These are phyloP conservation scores for Penicillium sp. DNA, from an alignment of 2,329 filamentous ascomycete genomes.

Conservation along the genomic window DNA sequence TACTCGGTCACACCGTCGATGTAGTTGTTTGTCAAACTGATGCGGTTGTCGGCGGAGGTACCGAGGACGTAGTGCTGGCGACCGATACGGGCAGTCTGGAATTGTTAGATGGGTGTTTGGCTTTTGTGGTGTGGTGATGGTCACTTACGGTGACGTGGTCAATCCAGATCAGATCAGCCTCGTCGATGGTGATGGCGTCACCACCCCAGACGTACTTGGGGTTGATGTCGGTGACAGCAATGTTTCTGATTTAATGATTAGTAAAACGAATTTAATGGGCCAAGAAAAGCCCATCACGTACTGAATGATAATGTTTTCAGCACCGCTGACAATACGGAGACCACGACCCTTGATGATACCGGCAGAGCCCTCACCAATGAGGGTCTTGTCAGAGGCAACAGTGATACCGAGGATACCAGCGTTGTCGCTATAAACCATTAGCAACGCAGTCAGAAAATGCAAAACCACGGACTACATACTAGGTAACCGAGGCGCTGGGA, in stretches of 20 bases:
- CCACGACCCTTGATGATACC: conserved; percentile 62
- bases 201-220: conserved; percentile 62
- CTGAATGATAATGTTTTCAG: conserved; percentile 62
- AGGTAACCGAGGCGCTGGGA: conserved; percentile 45
- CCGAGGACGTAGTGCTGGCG: conserved; percentile 64
- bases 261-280: neutral
- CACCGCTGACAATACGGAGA: conserved; percentile 49
- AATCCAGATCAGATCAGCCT: conserved; percentile 49
- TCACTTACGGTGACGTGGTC: conserved; percentile 49
- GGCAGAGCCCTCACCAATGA: conserved; percentile 55
- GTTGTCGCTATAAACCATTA: conserved; percentile 42
- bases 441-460: neutral
- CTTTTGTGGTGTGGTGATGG: neutral
- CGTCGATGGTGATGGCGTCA: conserved; percentile 57
- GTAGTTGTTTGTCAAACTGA: conserved; percentile 62
- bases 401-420: conserved; percentile 54
- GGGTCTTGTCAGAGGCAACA: conserved; percentile 59
- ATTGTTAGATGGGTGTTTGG: neutral
- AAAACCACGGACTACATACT: conserved; percentile 15
- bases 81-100: conserved; percentile 57
- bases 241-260: conserved; percentile 37
- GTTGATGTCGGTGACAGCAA: conserved; percentile 59
- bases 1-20: conserved; percentile 57
- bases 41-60: conserved; percentile 53
- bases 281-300: neutral